Evolutionary conservation across 169 alveolate species (phyloP).

Genomic region (Perkinsus chesapeaki): DNA sequence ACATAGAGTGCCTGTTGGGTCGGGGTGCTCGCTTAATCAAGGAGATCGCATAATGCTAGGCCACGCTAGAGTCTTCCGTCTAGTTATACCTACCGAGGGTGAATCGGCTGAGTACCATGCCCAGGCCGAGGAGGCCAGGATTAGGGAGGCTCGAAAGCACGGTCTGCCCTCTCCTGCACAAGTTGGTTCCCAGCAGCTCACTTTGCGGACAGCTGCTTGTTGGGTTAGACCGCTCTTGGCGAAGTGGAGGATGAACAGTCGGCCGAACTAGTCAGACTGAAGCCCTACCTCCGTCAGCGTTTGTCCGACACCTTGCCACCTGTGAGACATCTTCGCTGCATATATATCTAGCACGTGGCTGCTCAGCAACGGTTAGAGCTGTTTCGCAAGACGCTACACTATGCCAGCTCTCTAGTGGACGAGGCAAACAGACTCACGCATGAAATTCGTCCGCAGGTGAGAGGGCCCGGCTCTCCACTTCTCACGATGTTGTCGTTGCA

Average conservation of each 20-base stretch:
- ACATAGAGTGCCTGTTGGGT: neutral
- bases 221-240: neutral
- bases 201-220: neutral
- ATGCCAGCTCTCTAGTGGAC: neutral
- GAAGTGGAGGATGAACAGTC: neutral
- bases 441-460: neutral
- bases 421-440: neutral
- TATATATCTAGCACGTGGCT: neutral
- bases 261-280: neutral
- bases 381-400: neutral
- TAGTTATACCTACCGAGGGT: neutral
- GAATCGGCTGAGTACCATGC: neutral
- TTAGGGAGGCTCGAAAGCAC: neutral
- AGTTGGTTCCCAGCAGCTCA: neutral
- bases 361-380: neutral
- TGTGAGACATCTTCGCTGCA: no score
- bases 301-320: neutral
- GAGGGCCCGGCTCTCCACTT: neutral
- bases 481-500: neutral
- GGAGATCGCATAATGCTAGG: neutral
- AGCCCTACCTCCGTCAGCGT: neutral
- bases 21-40: neutral
- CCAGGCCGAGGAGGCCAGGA: neutral
- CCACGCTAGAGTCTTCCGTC: neutral
- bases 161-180: neutral